Evolutionary conservation across 345 rosid genomes (phyloP), one percentile per base, ranked within the genome.

Genomic region (Acer yangbiense): DNA sequence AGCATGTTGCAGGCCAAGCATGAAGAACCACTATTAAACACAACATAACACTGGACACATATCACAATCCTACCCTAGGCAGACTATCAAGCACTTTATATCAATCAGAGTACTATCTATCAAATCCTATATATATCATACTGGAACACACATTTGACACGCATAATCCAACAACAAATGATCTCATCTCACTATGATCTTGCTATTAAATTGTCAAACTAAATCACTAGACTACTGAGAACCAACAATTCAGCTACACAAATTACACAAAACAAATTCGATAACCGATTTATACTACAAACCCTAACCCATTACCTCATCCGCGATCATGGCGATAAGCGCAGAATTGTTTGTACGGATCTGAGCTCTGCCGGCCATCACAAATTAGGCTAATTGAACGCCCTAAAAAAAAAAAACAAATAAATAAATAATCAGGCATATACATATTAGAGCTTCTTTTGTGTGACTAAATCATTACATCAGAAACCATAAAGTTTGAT

Each of bases 281-380:
- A 25, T 10, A 46, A 74, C 70, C 3, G n/a, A 11, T 48, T 25
- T 44, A n/a, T 72, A 10, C 4, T 2, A 62, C 0, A 13, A 41
- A 62, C 23, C 4, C 13, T 66, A 8, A 23, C 12, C 69, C 21
- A 72, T 75, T 73, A 92, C 94, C 93, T 92, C 97, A 79, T 92
- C 97, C 6, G 92, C 97, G 71, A 90, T 90, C 92, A 92, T 89
- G 12, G 97, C 93, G 1, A 90, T 90, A 63, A 92, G 89, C n/a
- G 93, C 90, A 68, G 94, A 89, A 79, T 80, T 92, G 43, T 69
- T 87, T 61, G 86, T 81, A 50, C 85, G 84, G 77, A 89, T 89
- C 79, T 82, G 84, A 83, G 83, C 50, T 90, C 89, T 92, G 81
- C 85, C 85, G 74, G 94, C 94, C 97, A 90, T 90, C 65, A 39